Evolutionary conservation across 2,329 filamentous ascomycete genomes (phyloP).

Genomic region (Xylaria sp.): DNA sequence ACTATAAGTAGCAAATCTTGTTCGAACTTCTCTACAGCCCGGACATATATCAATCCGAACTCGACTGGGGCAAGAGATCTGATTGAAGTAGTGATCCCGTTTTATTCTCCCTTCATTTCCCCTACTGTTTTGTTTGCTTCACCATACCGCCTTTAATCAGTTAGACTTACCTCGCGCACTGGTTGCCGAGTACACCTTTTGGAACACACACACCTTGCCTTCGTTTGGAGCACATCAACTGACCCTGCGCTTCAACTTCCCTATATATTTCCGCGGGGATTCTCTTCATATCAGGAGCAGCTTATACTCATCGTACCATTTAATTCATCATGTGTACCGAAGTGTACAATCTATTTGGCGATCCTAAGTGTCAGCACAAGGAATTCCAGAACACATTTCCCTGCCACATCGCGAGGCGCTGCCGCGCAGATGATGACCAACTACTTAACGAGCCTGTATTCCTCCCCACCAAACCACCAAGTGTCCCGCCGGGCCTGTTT

Average conservation of each 20-base stretch:
- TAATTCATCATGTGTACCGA: constrained; percentile 50
- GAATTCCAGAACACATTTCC: constrained; percentile 52
- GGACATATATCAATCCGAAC: not conserved
- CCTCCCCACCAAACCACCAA: constrained; percentile 40
- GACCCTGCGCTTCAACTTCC: not conserved
- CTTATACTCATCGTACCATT: not conserved
- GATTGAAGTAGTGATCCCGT: not conserved
- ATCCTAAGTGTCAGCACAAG: constrained; percentile 47
- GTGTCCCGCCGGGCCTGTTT: constrained; percentile 39
- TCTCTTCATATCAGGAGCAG: not conserved
- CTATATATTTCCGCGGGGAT: not conserved
- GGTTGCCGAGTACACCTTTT: constrained; percentile 21
- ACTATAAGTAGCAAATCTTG: not conserved
- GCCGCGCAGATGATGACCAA: constrained; percentile 37
- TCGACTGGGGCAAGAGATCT: not conserved
- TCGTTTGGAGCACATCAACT: not conserved
- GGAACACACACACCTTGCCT: not conserved
- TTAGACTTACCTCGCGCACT: constrained; percentile 10
- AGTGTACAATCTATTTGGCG: constrained; percentile 45
- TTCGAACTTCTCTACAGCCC: not conserved
- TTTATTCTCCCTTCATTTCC: not conserved
- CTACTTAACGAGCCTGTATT: constrained; percentile 41
- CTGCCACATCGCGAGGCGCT: constrained; percentile 47
- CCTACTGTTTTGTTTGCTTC: not conserved
- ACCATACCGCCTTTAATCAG: not conserved